Evolutionary conservation across 129 eudicot species (phyloP), one percentile per base, ranked within the genome.

Genomic region (Artemisia argyi): DNA sequence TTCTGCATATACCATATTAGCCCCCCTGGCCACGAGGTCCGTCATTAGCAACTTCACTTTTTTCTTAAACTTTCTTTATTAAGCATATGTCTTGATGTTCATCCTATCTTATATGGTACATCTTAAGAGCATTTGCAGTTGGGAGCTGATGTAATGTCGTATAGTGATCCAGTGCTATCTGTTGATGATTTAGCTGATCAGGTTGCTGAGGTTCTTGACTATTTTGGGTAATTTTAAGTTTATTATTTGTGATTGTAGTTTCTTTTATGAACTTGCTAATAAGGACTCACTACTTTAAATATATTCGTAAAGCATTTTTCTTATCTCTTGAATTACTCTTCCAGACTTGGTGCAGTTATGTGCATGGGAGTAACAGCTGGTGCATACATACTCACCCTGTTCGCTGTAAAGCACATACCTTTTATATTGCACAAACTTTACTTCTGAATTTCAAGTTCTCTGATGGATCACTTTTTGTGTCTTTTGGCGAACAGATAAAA

Each of bases 341-440:
- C 17, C 88, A 92, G 98, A 52, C 95, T 85, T 71, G 86, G 87
- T 67, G 82, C 88, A 14, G 98, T 92, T 75, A 92, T 92, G 96
- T 89, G 96, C 66, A 83, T 92, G 90, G 98, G 98, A 30, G 98
- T 87, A 56, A 89, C 98, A 61, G 95, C 98, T 80, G 98, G 98
- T 78, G 98, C 98, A 68, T 92, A 92, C 75, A 70, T 92, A 68
- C 91, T 92, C 56, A 87, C 93, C 53, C 78, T 92, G 48, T 92
- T 89, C 84, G 98, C 98, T 72, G 98, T 87, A 85, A 85, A 96
- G 60, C 65, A 4, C 54, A 71, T 19, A 52, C 44, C 24, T 49
- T 77, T 12, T 69, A 26, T 50, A 42, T 52, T 52, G 13, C 19
- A 3, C 26, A n/a, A 16, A 52, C 28, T 5, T 52, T 35, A 14